phyloP scores from a whole-genome alignment of 768 basidiomycete genomes.

The Cystobasidium ongulense region DNA sequence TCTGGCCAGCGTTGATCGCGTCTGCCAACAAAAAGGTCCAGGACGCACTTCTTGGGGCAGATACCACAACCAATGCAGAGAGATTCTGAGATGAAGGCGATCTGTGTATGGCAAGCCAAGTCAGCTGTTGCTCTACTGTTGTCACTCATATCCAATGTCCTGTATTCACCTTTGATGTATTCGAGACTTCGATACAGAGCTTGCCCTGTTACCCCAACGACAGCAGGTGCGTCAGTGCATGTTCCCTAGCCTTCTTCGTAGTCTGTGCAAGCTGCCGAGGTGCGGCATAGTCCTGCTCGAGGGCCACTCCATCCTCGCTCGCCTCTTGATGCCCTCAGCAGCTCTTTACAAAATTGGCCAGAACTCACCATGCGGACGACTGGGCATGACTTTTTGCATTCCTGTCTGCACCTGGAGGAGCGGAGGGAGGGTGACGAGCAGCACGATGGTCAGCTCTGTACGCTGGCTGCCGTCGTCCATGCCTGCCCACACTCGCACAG shows the following conservation, averaged over 20 bases:
- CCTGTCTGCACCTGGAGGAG: constrained; percentile 67
- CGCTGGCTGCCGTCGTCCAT: not conserved
- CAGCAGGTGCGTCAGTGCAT: not conserved
- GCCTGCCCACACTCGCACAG: not conserved
- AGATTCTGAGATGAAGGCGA: constrained; percentile 97
- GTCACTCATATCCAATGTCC: not conserved
- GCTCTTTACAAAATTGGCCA: not conserved
- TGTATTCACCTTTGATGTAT: constrained; percentile 1
- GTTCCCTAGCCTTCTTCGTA: not conserved
- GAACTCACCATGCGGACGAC: constrained; percentile 81
- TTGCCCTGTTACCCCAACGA: constrained; percentile 56
- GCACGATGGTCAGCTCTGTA: not conserved
- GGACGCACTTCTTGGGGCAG: constrained; percentile 90
- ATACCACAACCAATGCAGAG: constrained; percentile 99
- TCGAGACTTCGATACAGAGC: constrained; percentile 93
- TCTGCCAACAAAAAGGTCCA: not conserved
- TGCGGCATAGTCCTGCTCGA: too few relatives aligned
- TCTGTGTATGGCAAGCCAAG: constrained; percentile 44
- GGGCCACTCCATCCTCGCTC: too few relatives aligned
- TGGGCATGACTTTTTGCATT: constrained; percentile 98
- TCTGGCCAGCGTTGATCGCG: not conserved
- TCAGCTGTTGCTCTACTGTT: not conserved
- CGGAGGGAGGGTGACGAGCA: not conserved
- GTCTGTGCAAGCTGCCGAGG: too few relatives aligned
- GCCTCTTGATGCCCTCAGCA: not conserved